Evolutionary conservation across 2,329 filamentous ascomycete species (phyloP).

Genomic region (Apiospora sp.): DNA sequence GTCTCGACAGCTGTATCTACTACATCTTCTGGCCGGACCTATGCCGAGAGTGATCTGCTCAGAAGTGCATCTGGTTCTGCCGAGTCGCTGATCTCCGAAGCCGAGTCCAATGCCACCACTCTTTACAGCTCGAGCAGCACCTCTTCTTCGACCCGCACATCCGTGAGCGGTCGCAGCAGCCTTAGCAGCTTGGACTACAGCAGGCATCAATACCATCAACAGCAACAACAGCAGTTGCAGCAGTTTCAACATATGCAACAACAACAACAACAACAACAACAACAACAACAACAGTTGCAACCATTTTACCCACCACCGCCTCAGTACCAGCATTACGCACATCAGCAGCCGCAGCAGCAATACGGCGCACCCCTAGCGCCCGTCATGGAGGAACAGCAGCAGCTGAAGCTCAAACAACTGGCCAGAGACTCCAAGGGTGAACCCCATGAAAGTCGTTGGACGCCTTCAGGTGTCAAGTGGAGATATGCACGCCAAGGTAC

Average conservation of each 20-base stretch:
- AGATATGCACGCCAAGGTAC: conserved; percentile 31
- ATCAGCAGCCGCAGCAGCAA: conserved; percentile 4
- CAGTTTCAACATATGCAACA: background rate
- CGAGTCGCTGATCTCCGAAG: conserved; percentile 17
- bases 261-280: background rate
- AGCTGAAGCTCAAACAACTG: conserved; percentile 1
- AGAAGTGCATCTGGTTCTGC: background rate
- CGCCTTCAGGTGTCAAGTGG: conserved; percentile 29
- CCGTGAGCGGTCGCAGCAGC: conserved; percentile 20
- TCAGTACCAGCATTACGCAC: background rate
- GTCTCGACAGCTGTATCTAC: background rate
- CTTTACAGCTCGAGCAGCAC: conserved; percentile 17
- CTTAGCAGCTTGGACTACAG: conserved; percentile 8
- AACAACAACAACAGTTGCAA: background rate
- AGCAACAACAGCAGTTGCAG: background rate
- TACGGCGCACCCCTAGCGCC: conserved; percentile 6
- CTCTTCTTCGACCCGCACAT: conserved; percentile 11
- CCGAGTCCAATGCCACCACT: conserved; percentile 12
- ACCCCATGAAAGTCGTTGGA: conserved; percentile 23
- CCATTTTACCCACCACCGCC: background rate
- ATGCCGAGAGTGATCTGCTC: background rate
- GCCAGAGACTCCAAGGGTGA: background rate
- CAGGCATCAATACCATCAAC: background rate
- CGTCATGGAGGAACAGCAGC: conserved; percentile 17
- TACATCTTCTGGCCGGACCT: background rate